Conservation (phyloP, 2,329 filamentous ascomycete species). For the Kalaharituber pfeilii region DNA sequence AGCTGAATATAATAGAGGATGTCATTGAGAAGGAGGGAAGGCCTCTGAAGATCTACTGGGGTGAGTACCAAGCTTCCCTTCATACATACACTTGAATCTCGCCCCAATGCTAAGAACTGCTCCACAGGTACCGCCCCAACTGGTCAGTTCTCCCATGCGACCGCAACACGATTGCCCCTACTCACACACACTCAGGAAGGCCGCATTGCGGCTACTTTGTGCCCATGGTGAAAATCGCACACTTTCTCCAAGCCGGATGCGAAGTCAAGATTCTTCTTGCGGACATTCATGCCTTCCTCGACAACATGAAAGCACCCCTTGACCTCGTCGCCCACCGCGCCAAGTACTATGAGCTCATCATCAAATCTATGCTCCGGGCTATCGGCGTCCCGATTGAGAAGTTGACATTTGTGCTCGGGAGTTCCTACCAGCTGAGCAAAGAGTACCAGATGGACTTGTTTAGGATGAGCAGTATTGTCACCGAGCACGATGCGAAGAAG, state of each 20-base stretch:
- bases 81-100: background rate
- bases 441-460: slow-evolving; percentile 83
- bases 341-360: slow-evolving; percentile 64
- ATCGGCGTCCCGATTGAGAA: slow-evolving; percentile 64
- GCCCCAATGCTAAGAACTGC: too few species aligned
- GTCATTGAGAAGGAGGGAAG: slow-evolving; percentile 51
- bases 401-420: slow-evolving; percentile 69
- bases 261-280: slow-evolving; percentile 61
- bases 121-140: background rate
- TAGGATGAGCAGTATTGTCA: slow-evolving; percentile 51
- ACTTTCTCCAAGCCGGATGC: slow-evolving; percentile 71
- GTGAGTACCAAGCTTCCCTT: slow-evolving; percentile 28
- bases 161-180: background rate
- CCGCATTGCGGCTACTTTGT: slow-evolving; percentile 85
- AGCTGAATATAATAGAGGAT: slow-evolving; percentile 65
- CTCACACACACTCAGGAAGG: slow-evolving; percentile 58
- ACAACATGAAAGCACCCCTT: slow-evolving; percentile 71
- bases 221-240: slow-evolving; percentile 72
- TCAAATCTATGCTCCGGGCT: slow-evolving; percentile 56
- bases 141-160: background rate
- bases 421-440: slow-evolving; percentile 55
- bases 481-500: slow-evolving; percentile 69
- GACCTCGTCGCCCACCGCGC: slow-evolving; percentile 70
- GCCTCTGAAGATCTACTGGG: slow-evolving; percentile 70
- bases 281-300: slow-evolving; percentile 52